Conservation (phyloP, 352 stramenopile genomes). For the Pythium chondricola region DNA sequence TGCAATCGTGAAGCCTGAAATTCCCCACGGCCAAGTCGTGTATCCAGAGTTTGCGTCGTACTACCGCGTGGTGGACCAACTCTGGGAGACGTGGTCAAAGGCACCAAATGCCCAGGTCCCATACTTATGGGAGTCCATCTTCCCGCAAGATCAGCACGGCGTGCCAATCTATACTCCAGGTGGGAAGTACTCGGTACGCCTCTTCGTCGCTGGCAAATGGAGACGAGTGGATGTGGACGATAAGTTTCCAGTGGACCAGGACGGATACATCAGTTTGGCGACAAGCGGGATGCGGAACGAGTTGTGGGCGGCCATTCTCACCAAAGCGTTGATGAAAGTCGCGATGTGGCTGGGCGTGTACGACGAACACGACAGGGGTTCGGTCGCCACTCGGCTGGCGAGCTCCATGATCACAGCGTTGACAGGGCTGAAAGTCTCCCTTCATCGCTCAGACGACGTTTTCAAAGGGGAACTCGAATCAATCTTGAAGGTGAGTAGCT, state of each 20-base stretch:
- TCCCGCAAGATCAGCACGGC: constrained; percentile 45
- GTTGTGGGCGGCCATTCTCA: constrained; percentile 59
- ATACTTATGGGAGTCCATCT: constrained; percentile 72
- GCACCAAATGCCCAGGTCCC: constrained; percentile 3
- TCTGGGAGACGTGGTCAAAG: constrained; percentile 23
- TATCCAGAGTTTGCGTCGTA: constrained; percentile 61
- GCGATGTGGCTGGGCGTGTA: constrained; percentile 34
- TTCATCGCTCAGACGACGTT: constrained; percentile 4
- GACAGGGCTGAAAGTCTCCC: constrained; percentile 57
- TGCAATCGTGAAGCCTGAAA: constrained; percentile 41
- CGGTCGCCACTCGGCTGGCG: constrained; percentile 15
- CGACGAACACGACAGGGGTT: neutral
- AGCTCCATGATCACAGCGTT: constrained; percentile 32
- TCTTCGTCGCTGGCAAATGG: constrained; percentile 72
- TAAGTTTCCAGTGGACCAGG: constrained; percentile 43
- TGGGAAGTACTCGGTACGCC: constrained; percentile 70
- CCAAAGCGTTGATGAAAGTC: constrained; percentile 73
- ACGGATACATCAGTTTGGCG: constrained; percentile 44
- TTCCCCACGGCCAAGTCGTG: constrained; percentile 58
- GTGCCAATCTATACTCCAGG: constrained; percentile 55
- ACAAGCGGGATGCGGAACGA: constrained; percentile 55
- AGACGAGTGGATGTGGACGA: constrained; percentile 68
- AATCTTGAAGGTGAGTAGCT: constrained; percentile 7
- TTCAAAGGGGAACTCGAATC: constrained; percentile 6
- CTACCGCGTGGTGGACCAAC: constrained; percentile 57